These are phyloP conservation scores for Vigna nakashimae DNA, from an alignment of 306 rosid species.

Conservation along the genomic window DNA sequence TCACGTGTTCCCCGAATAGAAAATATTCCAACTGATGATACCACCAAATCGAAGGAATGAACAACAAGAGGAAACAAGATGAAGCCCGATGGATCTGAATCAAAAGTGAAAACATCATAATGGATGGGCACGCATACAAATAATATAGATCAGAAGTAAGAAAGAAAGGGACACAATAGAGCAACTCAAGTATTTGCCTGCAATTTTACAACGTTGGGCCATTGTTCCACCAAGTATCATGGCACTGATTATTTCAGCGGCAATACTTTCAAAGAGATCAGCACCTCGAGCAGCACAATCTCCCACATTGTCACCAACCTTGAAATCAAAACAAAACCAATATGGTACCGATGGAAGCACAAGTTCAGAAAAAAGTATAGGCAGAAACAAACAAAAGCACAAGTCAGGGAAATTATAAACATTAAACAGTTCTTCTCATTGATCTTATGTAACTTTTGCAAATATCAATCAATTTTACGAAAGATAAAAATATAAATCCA, in stretches of 20 bases:
- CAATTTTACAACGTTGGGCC: slow-evolving; percentile 95
- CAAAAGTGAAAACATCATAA: slow-evolving; percentile 49
- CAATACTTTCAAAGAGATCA: slow-evolving; percentile 98
- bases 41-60: slow-evolving; percentile 93
- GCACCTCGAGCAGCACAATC: slow-evolving; percentile 99
- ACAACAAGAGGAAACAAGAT: slow-evolving; percentile 99
- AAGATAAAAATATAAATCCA: background rate
- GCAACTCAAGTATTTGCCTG: slow-evolving; percentile 57
- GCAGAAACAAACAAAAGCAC: slow-evolving; percentile 27
- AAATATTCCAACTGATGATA: slow-evolving; percentile 90
- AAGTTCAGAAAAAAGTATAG: slow-evolving; percentile 24
- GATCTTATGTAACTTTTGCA: slow-evolving; percentile 20
- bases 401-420: slow-evolving; percentile 26
- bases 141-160: slow-evolving; percentile 19
- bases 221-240: slow-evolving; percentile 99
- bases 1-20: slow-evolving; percentile 92
- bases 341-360: slow-evolving; percentile 31
- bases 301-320: slow-evolving; percentile 99
- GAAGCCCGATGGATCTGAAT: slow-evolving; percentile 97
- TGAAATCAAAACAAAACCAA: slow-evolving; percentile 43
- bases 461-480: slow-evolving; percentile 21
- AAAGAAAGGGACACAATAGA: slow-evolving; percentile 27
- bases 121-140: slow-evolving; percentile 42
- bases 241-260: slow-evolving; percentile 98
- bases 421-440: slow-evolving; percentile 14